Percentiles rank a stretch among this genome's conserved stretches.
These are phyloP conservation scores for Ciborinia camelliae DNA, from an alignment of 2,329 filamentous ascomycete species.

Conservation along the genomic window DNA sequence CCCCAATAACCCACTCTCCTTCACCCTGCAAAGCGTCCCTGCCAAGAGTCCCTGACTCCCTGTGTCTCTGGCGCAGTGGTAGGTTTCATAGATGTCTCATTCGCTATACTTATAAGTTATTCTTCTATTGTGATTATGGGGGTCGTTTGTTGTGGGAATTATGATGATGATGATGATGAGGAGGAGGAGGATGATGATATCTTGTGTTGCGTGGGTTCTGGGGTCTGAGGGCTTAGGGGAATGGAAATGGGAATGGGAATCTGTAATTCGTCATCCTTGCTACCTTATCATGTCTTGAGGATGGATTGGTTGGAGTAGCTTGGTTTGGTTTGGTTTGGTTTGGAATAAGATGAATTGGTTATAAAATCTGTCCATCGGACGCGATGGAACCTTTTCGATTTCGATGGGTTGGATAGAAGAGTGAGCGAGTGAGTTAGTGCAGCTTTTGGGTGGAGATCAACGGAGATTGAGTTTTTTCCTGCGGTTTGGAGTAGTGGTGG, in stretches of 20 bases:
- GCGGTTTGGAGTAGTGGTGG: no score
- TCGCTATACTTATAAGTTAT: background rate
- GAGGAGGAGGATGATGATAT: no score
- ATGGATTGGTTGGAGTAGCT: no score
- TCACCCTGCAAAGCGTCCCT: background rate
- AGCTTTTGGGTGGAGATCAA: background rate
- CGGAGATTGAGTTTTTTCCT: background rate
- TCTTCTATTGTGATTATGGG: no score
- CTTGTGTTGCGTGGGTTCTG: background rate
- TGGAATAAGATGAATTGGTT: no score
- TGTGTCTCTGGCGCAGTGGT: constrained; percentile 1
- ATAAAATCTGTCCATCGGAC: background rate
- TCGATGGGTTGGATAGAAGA: background rate
- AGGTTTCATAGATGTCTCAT: background rate
- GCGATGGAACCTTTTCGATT: constrained; percentile 4
- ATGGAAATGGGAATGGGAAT: no score
- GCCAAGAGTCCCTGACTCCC: no score
- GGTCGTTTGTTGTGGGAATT: no score
- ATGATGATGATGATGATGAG: no score
- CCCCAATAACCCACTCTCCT: background rate
- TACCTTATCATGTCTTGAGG: background rate
- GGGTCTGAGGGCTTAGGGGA: background rate
- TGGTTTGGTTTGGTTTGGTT: background rate
- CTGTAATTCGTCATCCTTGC: background rate
- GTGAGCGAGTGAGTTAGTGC: no score